Evolutionary conservation across 495 filamentous ascomycete genomes (phyloP).

Genomic region (Aspergillus coremiiformis): DNA sequence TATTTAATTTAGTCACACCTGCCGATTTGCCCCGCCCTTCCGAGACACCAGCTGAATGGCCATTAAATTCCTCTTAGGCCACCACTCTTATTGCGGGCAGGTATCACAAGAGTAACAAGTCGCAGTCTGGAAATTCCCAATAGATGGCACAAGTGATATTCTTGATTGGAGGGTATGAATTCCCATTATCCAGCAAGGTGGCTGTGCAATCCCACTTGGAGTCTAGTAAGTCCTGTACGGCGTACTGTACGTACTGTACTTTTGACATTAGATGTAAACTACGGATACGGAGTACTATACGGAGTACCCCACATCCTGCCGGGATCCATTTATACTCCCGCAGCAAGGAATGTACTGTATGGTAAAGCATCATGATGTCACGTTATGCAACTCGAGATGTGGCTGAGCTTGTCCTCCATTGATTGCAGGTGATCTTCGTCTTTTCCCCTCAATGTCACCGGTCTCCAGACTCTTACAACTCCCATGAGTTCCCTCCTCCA

Average conservation of each 20-base stretch:
- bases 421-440: too few relatives aligned
- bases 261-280: too few relatives aligned
- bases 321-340: not conserved
- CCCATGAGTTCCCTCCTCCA: not conserved
- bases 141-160: not conserved
- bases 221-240: too few relatives aligned
- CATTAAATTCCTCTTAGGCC: not conserved
- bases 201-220: not conserved
- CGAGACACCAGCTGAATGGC: slow-evolving; percentile 2
- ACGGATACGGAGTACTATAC: too few relatives aligned
- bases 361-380: not conserved
- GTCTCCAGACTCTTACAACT: not conserved
- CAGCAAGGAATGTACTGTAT: not conserved
- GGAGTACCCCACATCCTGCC: not conserved
- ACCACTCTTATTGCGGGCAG: not conserved
- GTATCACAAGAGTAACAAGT: not conserved
- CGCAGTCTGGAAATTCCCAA: not conserved
- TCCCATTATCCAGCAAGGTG: not conserved
- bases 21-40: not conserved
- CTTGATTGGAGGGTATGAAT: not conserved
- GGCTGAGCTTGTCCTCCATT: not conserved
- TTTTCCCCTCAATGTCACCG: too few relatives aligned
- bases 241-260: too few relatives aligned
- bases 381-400: not conserved
- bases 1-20: not conserved